Evolutionary conservation across 306 rosid species (phyloP).

Genomic region (Coriaria nepalensis): DNA sequence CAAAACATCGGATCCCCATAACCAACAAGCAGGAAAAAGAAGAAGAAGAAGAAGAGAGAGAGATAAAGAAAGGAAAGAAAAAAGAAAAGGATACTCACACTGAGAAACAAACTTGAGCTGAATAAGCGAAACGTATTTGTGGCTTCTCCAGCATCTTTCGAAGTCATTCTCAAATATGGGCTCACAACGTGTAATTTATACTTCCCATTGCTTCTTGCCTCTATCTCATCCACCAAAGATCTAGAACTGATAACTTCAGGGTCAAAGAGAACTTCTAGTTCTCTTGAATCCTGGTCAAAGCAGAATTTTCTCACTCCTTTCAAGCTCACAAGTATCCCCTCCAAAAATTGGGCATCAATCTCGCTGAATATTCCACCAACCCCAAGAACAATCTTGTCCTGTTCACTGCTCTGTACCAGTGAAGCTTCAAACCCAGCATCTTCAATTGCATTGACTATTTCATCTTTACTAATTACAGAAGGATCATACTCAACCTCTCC

Average conservation of each 20-base stretch:
- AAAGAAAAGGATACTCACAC: slow-evolving; percentile 46
- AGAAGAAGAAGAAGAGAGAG: no score
- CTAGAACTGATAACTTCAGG: slow-evolving; percentile 74
- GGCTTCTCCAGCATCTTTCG: slow-evolving; percentile 61
- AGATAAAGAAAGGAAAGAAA: not conserved
- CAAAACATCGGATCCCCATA: no score
- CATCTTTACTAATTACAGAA: slow-evolving; percentile 52
- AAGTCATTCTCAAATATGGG: slow-evolving; percentile 72
- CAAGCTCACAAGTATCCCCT: slow-evolving; percentile 45
- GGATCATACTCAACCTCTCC: slow-evolving; percentile 96
- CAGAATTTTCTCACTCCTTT: slow-evolving; percentile 61
- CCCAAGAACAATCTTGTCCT: slow-evolving; percentile 55
- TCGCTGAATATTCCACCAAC: slow-evolving; percentile 52
- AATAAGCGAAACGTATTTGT: slow-evolving; percentile 65
- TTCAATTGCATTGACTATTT: slow-evolving; percentile 74
- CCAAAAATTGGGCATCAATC: slow-evolving; percentile 50
- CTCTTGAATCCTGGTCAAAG: slow-evolving; percentile 44
- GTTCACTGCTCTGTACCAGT: slow-evolving; percentile 74
- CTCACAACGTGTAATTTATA: slow-evolving; percentile 56
- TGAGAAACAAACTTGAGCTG: slow-evolving; percentile 64
- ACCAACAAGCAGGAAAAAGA: no score
- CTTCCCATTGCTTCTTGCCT: slow-evolving; percentile 49
- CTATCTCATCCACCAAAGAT: slow-evolving; percentile 75
- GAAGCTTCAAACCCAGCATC: slow-evolving; percentile 92
- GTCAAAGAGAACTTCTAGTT: slow-evolving; percentile 65